Conservation (phyloP, 1,284 basidiomycete species). For the Phellinidium pouzarii region DNA sequence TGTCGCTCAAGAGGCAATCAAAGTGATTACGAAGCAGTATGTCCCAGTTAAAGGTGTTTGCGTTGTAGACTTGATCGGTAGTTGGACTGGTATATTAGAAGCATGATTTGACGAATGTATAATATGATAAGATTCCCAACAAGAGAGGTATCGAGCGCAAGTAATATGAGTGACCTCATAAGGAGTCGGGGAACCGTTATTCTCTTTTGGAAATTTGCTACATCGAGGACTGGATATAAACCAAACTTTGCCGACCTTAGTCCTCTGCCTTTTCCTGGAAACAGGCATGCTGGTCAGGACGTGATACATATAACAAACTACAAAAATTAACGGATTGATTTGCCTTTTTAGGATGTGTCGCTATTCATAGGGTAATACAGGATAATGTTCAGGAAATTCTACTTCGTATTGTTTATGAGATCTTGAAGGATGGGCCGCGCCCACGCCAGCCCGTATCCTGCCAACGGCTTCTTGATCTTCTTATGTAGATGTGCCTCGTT, state of each 20-base stretch:
- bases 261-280: too few relatives aligned
- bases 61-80: slow-evolving; percentile 81
- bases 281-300: too few relatives aligned
- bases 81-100: slow-evolving; percentile 58
- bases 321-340: too few relatives aligned
- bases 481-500: not conserved
- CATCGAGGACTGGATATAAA: too few relatives aligned
- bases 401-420: slow-evolving; percentile 10
- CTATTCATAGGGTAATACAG: too few relatives aligned
- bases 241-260: too few relatives aligned
- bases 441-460: slow-evolving; percentile 5
- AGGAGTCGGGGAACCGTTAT: too few relatives aligned
- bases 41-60: slow-evolving; percentile 85
- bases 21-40: slow-evolving; percentile 95
- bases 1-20: slow-evolving; percentile 96
- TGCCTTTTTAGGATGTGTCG: too few relatives aligned
- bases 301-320: too few relatives aligned
- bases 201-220: too few relatives aligned
- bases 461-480: slow-evolving; percentile 6
- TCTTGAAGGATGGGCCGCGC: slow-evolving; percentile 16
- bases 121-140: not conserved
- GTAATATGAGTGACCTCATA: too few relatives aligned
- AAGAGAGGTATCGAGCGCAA: too few relatives aligned
- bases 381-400: not conserved
- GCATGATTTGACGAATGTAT: not conserved